Evolutionary conservation across 2,329 filamentous ascomycete species (phyloP), one percentile per base, ranked within the genome.

Genomic region (Sporothrix schenckii): DNA sequence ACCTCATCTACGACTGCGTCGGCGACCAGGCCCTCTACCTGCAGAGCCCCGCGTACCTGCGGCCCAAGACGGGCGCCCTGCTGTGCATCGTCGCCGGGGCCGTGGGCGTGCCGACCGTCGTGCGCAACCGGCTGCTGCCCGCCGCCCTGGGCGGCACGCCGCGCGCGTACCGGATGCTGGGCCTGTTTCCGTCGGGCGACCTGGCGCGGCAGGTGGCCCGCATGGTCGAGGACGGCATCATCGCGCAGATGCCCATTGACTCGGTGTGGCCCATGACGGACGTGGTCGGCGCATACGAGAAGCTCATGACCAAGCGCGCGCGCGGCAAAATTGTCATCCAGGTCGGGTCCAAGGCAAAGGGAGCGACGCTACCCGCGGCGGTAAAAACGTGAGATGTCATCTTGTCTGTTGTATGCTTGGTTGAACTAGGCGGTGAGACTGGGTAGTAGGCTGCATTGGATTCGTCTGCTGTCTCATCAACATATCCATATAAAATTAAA

Each of bases 1-100:
- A 86, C 74, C 74, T 81, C 56, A 81, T 87, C 67, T 79, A 86
- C 58, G 85, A 87, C 73, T 83, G 81, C 58, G 79, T 83, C 4
- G 85, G 85, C 14, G 80, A 80, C 27, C 82, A 85, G 60, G 75
- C 81, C 1, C 77, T 87, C 24, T 87, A 83, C 74, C 70, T 74
- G 10, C 71, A 81, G 24, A 81, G 78, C 9, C 74, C 80, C 1
- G 50, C 69, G 4, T 86, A 82, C 71, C 78, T 86, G 47, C 77
- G 78, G 52, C 75, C 77, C 0, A 72, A 75, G 1, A 30, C 3
- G 3, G 79, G 76, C 65, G 74, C 78, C 24, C 85, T 79, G 69
- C 66, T 80, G 68, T 77, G 73, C 68, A 78, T 80, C 47, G 78
- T 78, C 0, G 79, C 79, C 41, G 79, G 78, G 0, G 71, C 73